Conservation (phyloP, 257 asterid species). For the Solanum sejunctum region DNA sequence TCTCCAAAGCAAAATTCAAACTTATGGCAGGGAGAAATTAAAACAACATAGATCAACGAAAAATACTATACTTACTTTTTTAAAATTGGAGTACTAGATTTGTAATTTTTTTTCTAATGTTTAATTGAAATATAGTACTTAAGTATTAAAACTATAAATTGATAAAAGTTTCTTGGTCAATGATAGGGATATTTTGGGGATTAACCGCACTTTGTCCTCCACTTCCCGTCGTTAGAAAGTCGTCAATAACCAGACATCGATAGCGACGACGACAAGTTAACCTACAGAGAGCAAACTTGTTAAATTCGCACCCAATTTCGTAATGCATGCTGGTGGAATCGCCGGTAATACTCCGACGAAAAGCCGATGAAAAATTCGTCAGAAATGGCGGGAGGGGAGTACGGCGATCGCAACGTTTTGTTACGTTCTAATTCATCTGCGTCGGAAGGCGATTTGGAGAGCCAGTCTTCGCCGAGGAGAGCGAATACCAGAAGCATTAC, state of each 20-base stretch:
- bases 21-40: not conserved
- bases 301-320: not conserved
- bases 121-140: not conserved
- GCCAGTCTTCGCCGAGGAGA: slow-evolving; percentile 28
- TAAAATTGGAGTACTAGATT: not conserved
- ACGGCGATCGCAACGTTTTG: slow-evolving; percentile 35
- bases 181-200: not conserved
- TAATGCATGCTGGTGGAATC: not conserved
- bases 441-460: slow-evolving; percentile 62
- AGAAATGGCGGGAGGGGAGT: slow-evolving; percentile 34
- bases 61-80: not conserved
- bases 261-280: not conserved
- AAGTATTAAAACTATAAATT: too few species aligned
- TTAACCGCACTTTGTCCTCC: not conserved
- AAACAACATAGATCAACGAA: not conserved
- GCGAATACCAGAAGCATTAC: slow-evolving; percentile 17
- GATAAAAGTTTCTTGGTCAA: not conserved
- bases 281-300: not conserved
- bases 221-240: not conserved
- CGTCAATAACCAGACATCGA: not conserved
- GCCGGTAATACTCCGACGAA: not conserved
- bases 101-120: not conserved
- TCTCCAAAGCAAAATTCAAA: not conserved
- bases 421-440: slow-evolving; percentile 45
- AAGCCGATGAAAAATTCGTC: not conserved